Evolutionary conservation across 768 basidiomycete genomes (phyloP), one percentile per base, ranked within the genome.

Genomic region (Sarcodon aspratus): DNA sequence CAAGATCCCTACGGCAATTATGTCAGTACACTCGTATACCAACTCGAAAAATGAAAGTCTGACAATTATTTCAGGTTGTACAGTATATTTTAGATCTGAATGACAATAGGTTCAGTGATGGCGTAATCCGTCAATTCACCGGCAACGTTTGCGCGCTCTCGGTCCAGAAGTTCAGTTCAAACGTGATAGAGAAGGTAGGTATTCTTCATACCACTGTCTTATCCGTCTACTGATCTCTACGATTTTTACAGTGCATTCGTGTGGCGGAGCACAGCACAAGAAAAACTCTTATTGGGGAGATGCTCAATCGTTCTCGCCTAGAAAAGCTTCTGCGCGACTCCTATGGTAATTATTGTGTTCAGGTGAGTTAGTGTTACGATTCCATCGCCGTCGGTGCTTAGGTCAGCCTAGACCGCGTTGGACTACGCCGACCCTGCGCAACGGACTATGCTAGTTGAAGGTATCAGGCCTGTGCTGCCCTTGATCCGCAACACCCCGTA

Each of bases 401-500:
- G 52, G 60, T 58, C 53, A 37, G 9, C 48, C 37, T 65, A 98
- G 85, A 99, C 96, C 50, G 94, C 95, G 36, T 70, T 98, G 47
- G 96, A 99, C 65, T 99, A 98, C 55, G 93, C 96, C 34, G 96
- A 98, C 58, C 85, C 93, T n/a, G 72, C 65, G 17, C 96, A 99
- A 65, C 85, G 96, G 51, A 80, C 84, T 5, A 75, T 93, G 53
- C 82, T 99, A 21, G 91, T 99, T 15, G 95, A 98, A 61, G 91
- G 90, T 56, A 99, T 99, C 63, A 86, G 96, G 45, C 96, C 96
- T n/a, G 92, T 98, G 52, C 76, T 99, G 21, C 96, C 96, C 2
- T 76, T 97, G 58, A 99, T 99, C 61, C 87, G 96, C 60, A 99
- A 99, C 69, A 99, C 96, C 9, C 96, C 96, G 7, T 99, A 99